Evolutionary conservation across 768 basidiomycete species (phyloP).

Genomic region (Trametes cinnabarina): DNA sequence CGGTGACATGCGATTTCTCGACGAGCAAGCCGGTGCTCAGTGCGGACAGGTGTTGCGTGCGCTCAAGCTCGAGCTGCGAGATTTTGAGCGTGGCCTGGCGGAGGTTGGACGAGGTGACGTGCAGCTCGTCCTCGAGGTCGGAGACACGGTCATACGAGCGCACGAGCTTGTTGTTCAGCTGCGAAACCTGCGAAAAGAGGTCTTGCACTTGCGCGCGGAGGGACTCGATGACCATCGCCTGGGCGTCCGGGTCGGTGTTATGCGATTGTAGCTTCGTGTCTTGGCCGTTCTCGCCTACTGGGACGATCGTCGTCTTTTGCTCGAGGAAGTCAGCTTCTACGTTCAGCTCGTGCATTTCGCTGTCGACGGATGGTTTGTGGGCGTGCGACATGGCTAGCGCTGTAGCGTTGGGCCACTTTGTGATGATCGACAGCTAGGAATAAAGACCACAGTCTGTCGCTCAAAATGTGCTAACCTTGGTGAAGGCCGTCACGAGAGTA

Average conservation of each 20-base stretch:
- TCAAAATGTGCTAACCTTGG: background rate
- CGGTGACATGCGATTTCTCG: slow-evolving; percentile 85
- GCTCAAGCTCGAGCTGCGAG: slow-evolving; percentile 79
- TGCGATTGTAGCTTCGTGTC: slow-evolving; percentile 21
- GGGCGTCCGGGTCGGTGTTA: slow-evolving; percentile 54
- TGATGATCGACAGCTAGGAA: background rate
- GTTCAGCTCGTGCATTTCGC: slow-evolving; percentile 25
- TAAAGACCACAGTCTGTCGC: background rate
- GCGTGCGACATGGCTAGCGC: slow-evolving; percentile 13
- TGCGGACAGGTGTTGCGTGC: slow-evolving; percentile 82
- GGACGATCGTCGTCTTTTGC: slow-evolving; percentile 20
- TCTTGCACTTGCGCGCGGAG: slow-evolving; percentile 82
- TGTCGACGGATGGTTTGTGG: slow-evolving; percentile 19
- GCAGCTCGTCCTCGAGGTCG: slow-evolving; percentile 87
- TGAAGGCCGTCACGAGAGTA: background rate
- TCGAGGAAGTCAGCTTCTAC: slow-evolving; percentile 23
- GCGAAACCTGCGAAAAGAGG: slow-evolving; percentile 83
- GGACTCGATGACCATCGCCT: slow-evolving; percentile 78
- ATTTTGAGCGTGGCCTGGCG: slow-evolving; percentile 64
- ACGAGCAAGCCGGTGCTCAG: slow-evolving; percentile 90
- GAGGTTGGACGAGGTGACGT: slow-evolving; percentile 58
- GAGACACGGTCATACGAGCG: slow-evolving; percentile 89
- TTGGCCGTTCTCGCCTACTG: slow-evolving; percentile 18
- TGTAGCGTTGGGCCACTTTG: background rate
- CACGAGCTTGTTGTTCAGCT: slow-evolving; percentile 92